Evolutionary conservation across 129 eudicot species (phyloP).

Genomic region (Daucus carota): DH1_v3.0 NC_030386.2:40409501-40410000

Average conservation of each 20-base stretch:
- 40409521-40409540: background rate
- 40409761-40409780: background rate
- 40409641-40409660: background rate
- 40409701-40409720: background rate
- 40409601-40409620: slow-evolving; percentile 13
- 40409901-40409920: too few species aligned
- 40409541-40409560: background rate
- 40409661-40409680: background rate
- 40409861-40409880: background rate
- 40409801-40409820: slow-evolving; percentile 5
- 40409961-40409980: too few species aligned
- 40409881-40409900: background rate
- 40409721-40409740: background rate
- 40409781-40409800: slow-evolving; percentile 5
- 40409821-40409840: slow-evolving; percentile 3
- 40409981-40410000: too few species aligned
- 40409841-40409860: background rate
- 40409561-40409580: slow-evolving; percentile 17
- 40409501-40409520: background rate
- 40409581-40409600: slow-evolving; percentile 13
- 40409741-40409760: background rate
- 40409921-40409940: too few species aligned
- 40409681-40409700: background rate
- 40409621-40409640: background rate
- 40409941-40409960: too few species aligned